Evolutionary conservation across 2,329 filamentous ascomycete species (phyloP).

Genomic region (Malbranchea cinnamomea): DNA sequence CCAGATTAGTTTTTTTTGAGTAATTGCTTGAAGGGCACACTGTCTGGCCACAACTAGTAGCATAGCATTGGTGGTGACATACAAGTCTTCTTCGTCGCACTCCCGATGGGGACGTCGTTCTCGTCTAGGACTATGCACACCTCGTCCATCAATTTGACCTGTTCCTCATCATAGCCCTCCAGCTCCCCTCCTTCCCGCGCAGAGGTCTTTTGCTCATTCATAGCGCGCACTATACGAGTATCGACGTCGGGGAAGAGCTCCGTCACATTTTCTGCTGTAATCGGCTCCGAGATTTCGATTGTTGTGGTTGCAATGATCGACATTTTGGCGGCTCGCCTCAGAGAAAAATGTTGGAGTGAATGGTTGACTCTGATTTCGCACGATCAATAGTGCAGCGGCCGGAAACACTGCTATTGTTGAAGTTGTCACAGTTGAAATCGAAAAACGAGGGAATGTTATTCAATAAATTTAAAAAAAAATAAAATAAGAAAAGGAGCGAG

Average conservation of each 20-base stretch:
- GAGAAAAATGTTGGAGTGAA: not conserved
- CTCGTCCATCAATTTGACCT: conserved; percentile 97
- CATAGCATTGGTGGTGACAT: conserved; percentile 15
- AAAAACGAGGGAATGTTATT: too few species aligned
- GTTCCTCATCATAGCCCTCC: conserved; percentile 88
- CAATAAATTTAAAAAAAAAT: too few species aligned
- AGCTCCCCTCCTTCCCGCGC: conserved; percentile 51
- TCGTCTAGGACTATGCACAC: conserved; percentile 94
- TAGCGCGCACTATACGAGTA: conserved; percentile 40
- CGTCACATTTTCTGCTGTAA: conserved; percentile 75
- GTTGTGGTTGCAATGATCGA: conserved; percentile 34
- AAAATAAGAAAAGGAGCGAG: too few species aligned
- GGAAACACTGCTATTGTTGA: too few species aligned
- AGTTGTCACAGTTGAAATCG: too few species aligned
- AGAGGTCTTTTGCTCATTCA: conserved; percentile 30
- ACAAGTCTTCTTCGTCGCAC: conserved; percentile 97
- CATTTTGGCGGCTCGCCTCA: conserved; percentile 1
- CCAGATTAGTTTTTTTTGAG: conserved; percentile 1
- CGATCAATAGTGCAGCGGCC: too few species aligned
- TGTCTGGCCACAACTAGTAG: not conserved
- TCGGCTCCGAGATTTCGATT: conserved; percentile 39
- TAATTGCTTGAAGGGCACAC: conserved; percentile 1
- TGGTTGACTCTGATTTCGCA: too few species aligned
- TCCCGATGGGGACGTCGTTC: conserved; percentile 83
- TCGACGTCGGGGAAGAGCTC: conserved; percentile 75